Conservation (phyloP, 345 rosid species). For the Arabidopsis suecica region DNA sequence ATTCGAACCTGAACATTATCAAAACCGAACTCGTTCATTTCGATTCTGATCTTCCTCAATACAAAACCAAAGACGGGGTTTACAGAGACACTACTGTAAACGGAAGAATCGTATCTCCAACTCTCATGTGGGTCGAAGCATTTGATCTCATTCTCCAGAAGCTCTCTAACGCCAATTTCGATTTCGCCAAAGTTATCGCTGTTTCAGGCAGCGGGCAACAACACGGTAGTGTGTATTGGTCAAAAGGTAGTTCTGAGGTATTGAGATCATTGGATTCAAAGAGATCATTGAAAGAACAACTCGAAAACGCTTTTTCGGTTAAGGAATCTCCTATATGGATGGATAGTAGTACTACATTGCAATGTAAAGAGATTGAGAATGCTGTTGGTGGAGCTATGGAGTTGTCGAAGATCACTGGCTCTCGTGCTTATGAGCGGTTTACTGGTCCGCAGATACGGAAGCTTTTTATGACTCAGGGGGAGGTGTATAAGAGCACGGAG, state of each 20-base stretch:
- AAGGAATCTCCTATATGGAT: constrained; percentile 93
- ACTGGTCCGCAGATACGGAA: constrained; percentile 92
- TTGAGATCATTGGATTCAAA: constrained; percentile 62
- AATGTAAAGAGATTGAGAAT: constrained; percentile 88
- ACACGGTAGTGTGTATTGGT: constrained; percentile 98
- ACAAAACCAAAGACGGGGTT: constrained; percentile 87
- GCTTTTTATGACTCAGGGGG: constrained; percentile 56
- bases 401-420: constrained; percentile 74
- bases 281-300: constrained; percentile 64
- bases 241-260: constrained; percentile 58
- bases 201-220: constrained; percentile 97
- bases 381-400: constrained; percentile 90
- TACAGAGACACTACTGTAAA: constrained; percentile 65
- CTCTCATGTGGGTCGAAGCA: constrained; percentile 98
- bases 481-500: constrained; percentile 66
- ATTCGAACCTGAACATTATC: constrained; percentile 68
- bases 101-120: constrained; percentile 91
- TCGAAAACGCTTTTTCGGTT: constrained; percentile 65
- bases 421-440: constrained; percentile 75
- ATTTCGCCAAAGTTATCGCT: constrained; percentile 74
- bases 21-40: constrained; percentile 72
- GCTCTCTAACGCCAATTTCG: constrained; percentile 58
- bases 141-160: constrained; percentile 76
- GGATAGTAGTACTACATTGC: constrained; percentile 84
- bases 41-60: constrained; percentile 79